Base-by-base conservation (phyloP, 805 yeast species). In the Peterozyma xylosa region DNA sequence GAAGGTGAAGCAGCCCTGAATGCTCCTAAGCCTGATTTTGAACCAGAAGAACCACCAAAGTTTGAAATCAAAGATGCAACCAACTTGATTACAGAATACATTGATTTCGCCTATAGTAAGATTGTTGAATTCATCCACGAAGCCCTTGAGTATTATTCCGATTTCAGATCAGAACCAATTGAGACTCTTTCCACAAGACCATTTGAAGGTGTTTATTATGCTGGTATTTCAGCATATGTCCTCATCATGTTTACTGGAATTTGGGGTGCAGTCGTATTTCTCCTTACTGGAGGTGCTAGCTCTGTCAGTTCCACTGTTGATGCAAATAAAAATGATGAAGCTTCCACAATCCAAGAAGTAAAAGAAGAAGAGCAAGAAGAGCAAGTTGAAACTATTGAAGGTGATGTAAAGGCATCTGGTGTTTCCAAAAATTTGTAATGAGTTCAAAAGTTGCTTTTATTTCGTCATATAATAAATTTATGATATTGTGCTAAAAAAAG, bases 151-250 rank as follows among this genome's bases (percentile, higher is more conserved):
- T 68, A 62, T 51, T 53, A 71, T 49, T 50, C 47, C 27, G 73
- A 67, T 17, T 66, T 78, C 51, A 48, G 63, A 35, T 51, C 48
- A 5, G 68, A 69, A 44, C 86, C 86, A 21, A 45, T 69, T 14
- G 53, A 51, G 11, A 67, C 77, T 1, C 50, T 79, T 21, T 48
- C 63, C 27, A 56, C 60, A 17, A 67, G 74, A 48, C 84, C 84
- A 2, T 59, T 68, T 37, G 78, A 74, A 50, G 76, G 76, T 40
- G 63, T 73, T 14, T 54, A 70, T 30, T 78, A 74, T 53, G 63
- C 75, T 27, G 62, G 68, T 13, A 60, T 65, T 14, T 58, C 73
- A 37, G 59, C 76, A 14, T 48, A 68, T 13, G 44, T 62, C 2
- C 60, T 74, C 40, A 64, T 77, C 5, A 39, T 76, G 11, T 49